A percentile compares a stretch with the other conserved stretches of the same genome.
These are phyloP conservation scores for Kurtzmaniella natalensis DNA, from an alignment of 1,139 yeast species.

Conservation along the genomic window DNA sequence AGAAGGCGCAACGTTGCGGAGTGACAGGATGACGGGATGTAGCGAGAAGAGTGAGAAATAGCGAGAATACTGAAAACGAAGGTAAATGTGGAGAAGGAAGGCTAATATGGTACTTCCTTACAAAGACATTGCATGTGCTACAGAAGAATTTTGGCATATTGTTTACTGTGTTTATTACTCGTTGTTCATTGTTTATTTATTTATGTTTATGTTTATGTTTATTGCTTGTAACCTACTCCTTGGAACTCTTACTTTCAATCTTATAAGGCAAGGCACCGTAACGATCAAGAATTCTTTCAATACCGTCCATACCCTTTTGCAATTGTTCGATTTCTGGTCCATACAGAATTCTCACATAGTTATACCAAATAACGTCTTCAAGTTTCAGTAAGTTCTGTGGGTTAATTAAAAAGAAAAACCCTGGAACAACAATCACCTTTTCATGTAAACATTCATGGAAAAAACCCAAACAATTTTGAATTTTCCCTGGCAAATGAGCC, in stretches of 20 bases:
- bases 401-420: conserved; percentile 62
- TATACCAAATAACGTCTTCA: conserved; percentile 62
- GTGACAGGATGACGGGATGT: no score
- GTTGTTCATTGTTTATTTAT: no score
- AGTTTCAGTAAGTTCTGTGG: conserved; percentile 60
- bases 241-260: conserved; percentile 2
- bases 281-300: conserved; percentile 50
- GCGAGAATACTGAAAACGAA: no score
- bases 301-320: conserved; percentile 63
- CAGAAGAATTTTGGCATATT: no score
- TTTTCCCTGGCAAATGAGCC: conserved; percentile 54
- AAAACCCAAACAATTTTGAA: conserved; percentile 59
- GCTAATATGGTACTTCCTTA: no score
- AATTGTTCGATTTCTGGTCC: conserved; percentile 58
- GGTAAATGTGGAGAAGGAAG: no score
- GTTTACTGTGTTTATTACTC: no score
- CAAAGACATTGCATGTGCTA: no score
- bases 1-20: no score
- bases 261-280: conserved; percentile 41
- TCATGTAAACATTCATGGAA: conserved; percentile 68
- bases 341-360: conserved; percentile 58
- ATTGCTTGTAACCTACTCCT: background rate
- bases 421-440: conserved; percentile 62
- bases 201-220: background rate
- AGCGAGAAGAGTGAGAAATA: no score